phyloP scores from a whole-genome alignment of 805 yeast genomes.

The Vanderwaltozyma yarrowii region DNA sequence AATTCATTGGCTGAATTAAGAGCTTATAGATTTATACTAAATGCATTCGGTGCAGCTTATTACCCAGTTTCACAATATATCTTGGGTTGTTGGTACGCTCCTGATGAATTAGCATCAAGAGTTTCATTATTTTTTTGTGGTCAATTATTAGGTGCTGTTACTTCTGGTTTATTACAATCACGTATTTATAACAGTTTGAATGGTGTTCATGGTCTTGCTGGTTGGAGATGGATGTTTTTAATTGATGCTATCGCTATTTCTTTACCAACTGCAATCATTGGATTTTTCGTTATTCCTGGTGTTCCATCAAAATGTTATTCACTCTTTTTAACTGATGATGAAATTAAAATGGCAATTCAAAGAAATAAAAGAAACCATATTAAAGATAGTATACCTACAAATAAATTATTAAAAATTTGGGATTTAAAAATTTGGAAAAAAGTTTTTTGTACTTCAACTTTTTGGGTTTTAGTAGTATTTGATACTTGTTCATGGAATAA shows the following conservation, averaged over 20 bases:
- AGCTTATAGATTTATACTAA: conserved; percentile 57
- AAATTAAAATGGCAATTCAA: conserved; percentile 42
- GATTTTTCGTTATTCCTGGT: conserved; percentile 41
- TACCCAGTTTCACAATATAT: conserved; percentile 54
- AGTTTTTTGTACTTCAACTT: conserved; percentile 42
- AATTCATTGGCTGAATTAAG: conserved; percentile 41
- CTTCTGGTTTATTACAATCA: conserved; percentile 45
- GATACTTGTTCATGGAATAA: conserved; percentile 55
- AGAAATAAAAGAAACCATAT: conserved; percentile 31
- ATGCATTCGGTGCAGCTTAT: conserved; percentile 60
- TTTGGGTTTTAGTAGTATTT: conserved; percentile 45
- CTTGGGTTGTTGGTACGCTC: conserved; percentile 50
- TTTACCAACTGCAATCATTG: conserved; percentile 41
- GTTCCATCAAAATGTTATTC: conserved; percentile 55
- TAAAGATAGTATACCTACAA: conserved; percentile 21
- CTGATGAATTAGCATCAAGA: conserved; percentile 49
- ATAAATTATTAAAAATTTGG: conserved; percentile 23
- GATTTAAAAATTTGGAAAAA: conserved; percentile 42
- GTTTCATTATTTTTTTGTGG: conserved; percentile 57
- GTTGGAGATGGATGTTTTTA: conserved; percentile 64
- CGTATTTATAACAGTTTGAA: conserved; percentile 32
- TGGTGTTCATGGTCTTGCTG: conserved; percentile 37
- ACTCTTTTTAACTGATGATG: conserved; percentile 46
- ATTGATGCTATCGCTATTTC: conserved; percentile 47
- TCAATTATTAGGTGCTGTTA: conserved; percentile 36